Evolutionary conservation across 441 rosid genomes (phyloP).

Genomic region (Adansonia gregorii): DNA sequence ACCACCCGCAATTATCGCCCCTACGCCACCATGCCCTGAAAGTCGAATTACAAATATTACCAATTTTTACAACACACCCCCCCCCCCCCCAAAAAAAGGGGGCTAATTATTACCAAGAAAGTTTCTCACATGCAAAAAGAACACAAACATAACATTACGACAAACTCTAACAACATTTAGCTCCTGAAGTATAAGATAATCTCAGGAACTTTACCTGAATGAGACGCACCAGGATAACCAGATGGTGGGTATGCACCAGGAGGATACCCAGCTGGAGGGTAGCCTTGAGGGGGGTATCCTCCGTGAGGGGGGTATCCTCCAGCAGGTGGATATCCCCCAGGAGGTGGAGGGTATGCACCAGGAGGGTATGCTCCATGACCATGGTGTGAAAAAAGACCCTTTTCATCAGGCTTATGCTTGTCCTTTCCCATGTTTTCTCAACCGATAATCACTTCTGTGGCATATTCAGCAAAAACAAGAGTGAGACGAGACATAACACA

Average conservation of each 20-base stretch:
- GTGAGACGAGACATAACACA: not conserved
- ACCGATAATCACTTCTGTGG: not conserved
- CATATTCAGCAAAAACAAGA: not conserved
- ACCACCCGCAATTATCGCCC: slow-evolving; percentile 22
- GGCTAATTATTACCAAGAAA: not conserved
- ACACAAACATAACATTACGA: not conserved
- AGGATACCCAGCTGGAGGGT: slow-evolving; percentile 25
- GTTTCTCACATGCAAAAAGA: not conserved
- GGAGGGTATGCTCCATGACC: slow-evolving; percentile 21
- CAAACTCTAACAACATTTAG: not conserved
- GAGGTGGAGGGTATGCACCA: slow-evolving; percentile 20
- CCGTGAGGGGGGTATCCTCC: slow-evolving; percentile 20
- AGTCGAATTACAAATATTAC: too few species aligned
- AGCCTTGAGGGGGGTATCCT: slow-evolving; percentile 29
- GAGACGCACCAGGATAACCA: slow-evolving; percentile 22
- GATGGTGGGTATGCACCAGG: slow-evolving; percentile 21
- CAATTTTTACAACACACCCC: not conserved
- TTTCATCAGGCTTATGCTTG: slow-evolving; percentile 23
- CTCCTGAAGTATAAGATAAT: too few species aligned
- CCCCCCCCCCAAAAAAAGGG: not conserved
- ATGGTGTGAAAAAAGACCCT: slow-evolving; percentile 21
- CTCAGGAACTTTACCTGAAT: slow-evolving; percentile 17
- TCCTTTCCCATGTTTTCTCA: slow-evolving; percentile 27
- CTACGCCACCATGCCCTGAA: slow-evolving; percentile 24
- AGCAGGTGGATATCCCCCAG: slow-evolving; percentile 18